Base-by-base conservation (phyloP, 768 basidiomycete genomes). In the Pilatotrama ljubarskyi region DNA sequence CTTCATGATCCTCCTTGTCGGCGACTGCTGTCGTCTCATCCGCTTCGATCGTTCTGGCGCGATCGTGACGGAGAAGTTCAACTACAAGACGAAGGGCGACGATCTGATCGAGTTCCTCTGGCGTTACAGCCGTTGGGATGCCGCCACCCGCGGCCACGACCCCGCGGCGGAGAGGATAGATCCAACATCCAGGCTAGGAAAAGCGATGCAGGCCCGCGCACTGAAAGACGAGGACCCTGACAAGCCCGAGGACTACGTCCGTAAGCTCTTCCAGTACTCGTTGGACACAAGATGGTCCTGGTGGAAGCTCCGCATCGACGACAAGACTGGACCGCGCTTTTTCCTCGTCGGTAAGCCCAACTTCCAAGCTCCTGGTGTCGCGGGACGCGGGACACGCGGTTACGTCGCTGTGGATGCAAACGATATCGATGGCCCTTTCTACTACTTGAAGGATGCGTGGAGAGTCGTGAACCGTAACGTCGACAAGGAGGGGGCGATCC, bases 351-450 rank as follows among this genome's bases (percentile, higher is more conserved):
- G 40, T 3, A 26, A 40, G 4, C 52, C 52, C 7, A 15, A 25
- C 22, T 54, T 44, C 42, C 13, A 9, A 3, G 22, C 52, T 24
- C 82, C 82, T 67, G 29, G 29, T 4, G 5, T 32, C 5, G 29
- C 29, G 4, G 29, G 29, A 4, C 29, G 29, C 10, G 29, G 29
- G 5, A 32, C 29, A 10, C 29, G 29, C 10, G 36, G 48, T 10
- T 38, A 38, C 15, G 20, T 58, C 7, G 56, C 56, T 1, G 14
- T 58, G 11, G 56, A 57, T 7, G 29, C 18, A 1, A 22, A 37
- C 1, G 32, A 36, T 20, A 14, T 5, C 4, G 38, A 44, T 15
- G 43, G 32, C 2, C 32, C 25, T 11, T 20, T 58, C 32, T 50
- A 51, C 22, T 51, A 51, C 24, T 32, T 58, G 14, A 58, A 58